These are phyloP conservation scores for Epichloe scottii DNA, from an alignment of 2,329 filamentous ascomycete genomes.

Conservation along the genomic window DNA sequence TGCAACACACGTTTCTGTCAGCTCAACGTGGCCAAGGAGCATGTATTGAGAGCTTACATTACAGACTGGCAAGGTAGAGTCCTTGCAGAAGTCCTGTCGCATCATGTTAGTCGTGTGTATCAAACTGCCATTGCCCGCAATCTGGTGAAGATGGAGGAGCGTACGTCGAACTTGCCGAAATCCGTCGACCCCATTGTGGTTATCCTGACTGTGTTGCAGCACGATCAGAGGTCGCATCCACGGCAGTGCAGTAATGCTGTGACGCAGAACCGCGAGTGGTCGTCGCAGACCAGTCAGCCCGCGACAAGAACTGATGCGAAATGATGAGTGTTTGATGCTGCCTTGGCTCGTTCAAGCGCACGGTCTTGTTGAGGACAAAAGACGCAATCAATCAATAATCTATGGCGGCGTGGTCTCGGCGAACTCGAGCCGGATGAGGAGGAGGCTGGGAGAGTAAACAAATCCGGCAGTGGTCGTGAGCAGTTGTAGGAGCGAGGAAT, in stretches of 20 bases:
- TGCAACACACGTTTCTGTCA: constrained; percentile 8
- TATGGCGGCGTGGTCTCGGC: neutral
- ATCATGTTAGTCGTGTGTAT: constrained; percentile 14
- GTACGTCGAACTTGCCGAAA: constrained; percentile 49
- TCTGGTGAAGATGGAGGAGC: constrained; percentile 2
- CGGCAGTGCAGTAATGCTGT: neutral
- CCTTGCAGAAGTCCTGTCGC: constrained; percentile 64
- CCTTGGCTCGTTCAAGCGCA: neutral
- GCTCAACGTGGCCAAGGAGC: constrained; percentile 3
- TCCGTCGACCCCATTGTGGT: constrained; percentile 45
- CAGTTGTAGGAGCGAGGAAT: neutral
- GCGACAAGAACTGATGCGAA: neutral
- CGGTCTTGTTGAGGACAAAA: neutral
- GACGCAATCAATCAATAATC: neutral
- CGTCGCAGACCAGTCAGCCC: neutral
- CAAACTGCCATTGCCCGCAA: neutral
- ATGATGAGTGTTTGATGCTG: neutral
- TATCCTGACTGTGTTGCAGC: constrained; percentile 10
- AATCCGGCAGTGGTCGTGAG: neutral
- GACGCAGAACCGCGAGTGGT: neutral
- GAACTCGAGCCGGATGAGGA: neutral
- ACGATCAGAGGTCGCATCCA: constrained; percentile 4
- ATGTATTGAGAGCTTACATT: constrained; percentile 47
- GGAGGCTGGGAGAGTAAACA: neutral
- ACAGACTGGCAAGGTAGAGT: constrained; percentile 72